Conservation (phyloP, 2,329 filamentous ascomycete genomes). For the Paracamarosporium sp. region DNA sequence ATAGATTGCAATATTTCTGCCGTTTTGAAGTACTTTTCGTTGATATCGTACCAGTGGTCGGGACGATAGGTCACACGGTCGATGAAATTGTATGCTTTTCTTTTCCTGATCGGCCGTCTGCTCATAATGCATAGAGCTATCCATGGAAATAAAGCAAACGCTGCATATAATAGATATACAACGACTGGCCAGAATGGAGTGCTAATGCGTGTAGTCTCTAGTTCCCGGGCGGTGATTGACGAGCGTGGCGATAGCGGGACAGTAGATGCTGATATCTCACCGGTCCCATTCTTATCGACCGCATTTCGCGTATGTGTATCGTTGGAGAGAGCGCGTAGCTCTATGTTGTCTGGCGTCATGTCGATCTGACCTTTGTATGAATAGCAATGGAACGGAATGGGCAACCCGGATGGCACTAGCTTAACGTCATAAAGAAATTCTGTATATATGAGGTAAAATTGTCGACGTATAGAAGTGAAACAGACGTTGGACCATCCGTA, state of each 20-base stretch:
- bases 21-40: constrained; percentile 11
- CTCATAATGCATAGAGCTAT: background rate
- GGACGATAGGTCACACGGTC: background rate
- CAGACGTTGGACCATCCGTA: background rate
- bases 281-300: background rate
- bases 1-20: constrained; percentile 12
- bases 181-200: background rate
- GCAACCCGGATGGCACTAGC: background rate
- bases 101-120: background rate
- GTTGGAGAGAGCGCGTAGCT: background rate
- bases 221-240: background rate
- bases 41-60: constrained; percentile 5
- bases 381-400: background rate
- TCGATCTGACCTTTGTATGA: background rate
- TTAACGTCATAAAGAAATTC: background rate
- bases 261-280: background rate
- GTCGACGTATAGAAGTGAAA: background rate
- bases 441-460: background rate
- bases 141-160: constrained; percentile 1
- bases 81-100: background rate
- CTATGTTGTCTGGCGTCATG: background rate
- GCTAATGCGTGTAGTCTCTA: background rate
- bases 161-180: background rate
- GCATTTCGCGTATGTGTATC: background rate
- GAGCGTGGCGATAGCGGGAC: background rate